Conservation (phyloP, 2,329 filamentous ascomycete genomes). For the Periglandula ipomoeae region DNA sequence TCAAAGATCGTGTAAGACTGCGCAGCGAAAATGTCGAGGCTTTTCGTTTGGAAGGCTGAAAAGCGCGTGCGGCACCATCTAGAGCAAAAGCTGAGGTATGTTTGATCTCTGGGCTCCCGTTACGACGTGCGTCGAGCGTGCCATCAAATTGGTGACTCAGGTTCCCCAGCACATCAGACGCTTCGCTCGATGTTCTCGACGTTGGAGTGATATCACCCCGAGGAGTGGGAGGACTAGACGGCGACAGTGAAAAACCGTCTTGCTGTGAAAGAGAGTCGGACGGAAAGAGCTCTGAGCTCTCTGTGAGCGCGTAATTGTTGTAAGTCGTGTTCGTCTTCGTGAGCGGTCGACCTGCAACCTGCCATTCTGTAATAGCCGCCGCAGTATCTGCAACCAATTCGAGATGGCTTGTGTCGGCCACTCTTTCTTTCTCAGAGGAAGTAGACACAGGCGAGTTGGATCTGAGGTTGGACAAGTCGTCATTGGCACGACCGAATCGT, state of each 20-base stretch:
- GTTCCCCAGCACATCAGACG: conserved; percentile 4
- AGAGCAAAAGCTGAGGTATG: conserved; percentile 1
- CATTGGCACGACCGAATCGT: conserved; percentile 20
- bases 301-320: conserved; percentile 17
- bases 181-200: background rate
- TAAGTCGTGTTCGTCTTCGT: conserved; percentile 14
- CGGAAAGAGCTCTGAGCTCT: conserved; percentile 18
- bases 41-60: conserved; percentile 18
- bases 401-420: conserved; percentile 10
- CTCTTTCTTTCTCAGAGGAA: conserved; percentile 9
- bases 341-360: conserved; percentile 13
- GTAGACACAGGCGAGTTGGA: conserved; percentile 18
- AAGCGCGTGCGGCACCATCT: conserved; percentile 1
- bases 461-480: conserved; percentile 20
- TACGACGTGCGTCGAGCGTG: conserved; percentile 10
- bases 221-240: background rate
- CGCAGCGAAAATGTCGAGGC: conserved; percentile 22
- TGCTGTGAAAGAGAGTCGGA: conserved; percentile 14
- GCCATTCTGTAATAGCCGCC: conserved; percentile 17
- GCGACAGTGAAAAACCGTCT: conserved; percentile 2
- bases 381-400: conserved; percentile 17
- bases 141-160: conserved; percentile 17
- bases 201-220: background rate
- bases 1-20: conserved; percentile 17
- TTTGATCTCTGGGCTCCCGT: conserved; percentile 11